Evolutionary conservation across 495 filamentous ascomycete genomes (phyloP).

Genomic region (Podospora fimiseda): DNA sequence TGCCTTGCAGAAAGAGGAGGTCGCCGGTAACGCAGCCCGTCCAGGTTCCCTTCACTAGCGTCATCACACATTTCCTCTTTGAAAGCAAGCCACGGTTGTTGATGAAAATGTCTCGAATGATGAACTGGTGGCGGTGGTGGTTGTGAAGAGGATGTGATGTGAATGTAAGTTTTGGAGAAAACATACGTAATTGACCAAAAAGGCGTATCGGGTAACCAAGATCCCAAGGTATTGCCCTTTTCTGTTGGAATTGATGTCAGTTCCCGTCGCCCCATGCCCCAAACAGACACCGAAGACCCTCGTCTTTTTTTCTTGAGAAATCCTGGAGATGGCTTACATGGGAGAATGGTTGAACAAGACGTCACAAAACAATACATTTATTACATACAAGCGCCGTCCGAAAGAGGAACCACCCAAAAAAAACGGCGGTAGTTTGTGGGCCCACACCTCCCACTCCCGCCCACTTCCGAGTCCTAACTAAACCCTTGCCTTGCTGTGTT

Average conservation of each 20-base stretch:
- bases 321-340: neutral
- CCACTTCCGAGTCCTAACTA: neutral
- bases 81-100: slow-evolving; percentile 1
- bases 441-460: neutral
- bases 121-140: neutral
- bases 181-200: neutral
- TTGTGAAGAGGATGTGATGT: neutral
- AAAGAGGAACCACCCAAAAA: neutral
- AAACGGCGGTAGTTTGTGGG: neutral
- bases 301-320: neutral
- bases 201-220: neutral
- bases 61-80: neutral
- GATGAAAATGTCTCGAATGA: neutral
- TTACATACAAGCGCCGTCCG: neutral
- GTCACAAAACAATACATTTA: neutral
- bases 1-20: neutral
- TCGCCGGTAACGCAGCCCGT: slow-evolving; percentile 10
- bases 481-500: neutral
- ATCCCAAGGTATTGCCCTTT: too few relatives aligned
- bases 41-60: neutral
- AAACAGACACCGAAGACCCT: neutral
- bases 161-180: neutral
- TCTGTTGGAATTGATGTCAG: neutral
- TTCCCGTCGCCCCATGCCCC: neutral
- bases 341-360: slow-evolving; percentile 2